Conservation (phyloP, 257 asterid genomes). For the Solanum paucissectum region DNA sequence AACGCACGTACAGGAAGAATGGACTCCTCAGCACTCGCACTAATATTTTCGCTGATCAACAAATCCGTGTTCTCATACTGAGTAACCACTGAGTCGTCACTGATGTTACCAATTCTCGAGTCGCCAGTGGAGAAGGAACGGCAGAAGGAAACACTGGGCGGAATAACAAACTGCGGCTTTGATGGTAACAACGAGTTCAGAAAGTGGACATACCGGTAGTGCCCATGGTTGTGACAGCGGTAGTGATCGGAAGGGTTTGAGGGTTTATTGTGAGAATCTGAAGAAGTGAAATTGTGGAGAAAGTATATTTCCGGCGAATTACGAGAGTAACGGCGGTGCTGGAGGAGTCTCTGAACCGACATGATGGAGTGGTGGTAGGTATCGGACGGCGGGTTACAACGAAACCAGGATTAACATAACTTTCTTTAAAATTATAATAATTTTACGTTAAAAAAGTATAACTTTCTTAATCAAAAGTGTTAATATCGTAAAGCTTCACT, state of each 20-base stretch:
- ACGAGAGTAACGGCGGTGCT: conserved; percentile 8
- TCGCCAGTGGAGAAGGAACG: conserved; percentile 18
- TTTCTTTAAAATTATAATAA: too few relatives aligned
- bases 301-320: neutral
- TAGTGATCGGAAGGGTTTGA: neutral
- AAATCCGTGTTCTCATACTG: conserved; percentile 1
- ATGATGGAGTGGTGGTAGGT: neutral
- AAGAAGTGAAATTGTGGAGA: neutral
- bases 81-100: conserved; percentile 1
- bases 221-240: neutral
- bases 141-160: neutral
- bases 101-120: neutral
- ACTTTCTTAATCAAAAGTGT: too few relatives aligned
- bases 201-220: neutral
- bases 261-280: neutral
- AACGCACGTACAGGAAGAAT: conserved; percentile 28
- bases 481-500: too few relatives aligned
- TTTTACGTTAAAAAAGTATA: too few relatives aligned
- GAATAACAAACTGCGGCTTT: neutral
- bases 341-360: neutral
- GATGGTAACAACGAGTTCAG: neutral
- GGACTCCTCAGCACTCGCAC: neutral
- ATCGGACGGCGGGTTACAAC: neutral
- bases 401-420: too few relatives aligned
- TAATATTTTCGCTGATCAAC: neutral